Evolutionary conservation across 805 yeast genomes (phyloP).

Genomic region (Spathaspora girioi): DNA sequence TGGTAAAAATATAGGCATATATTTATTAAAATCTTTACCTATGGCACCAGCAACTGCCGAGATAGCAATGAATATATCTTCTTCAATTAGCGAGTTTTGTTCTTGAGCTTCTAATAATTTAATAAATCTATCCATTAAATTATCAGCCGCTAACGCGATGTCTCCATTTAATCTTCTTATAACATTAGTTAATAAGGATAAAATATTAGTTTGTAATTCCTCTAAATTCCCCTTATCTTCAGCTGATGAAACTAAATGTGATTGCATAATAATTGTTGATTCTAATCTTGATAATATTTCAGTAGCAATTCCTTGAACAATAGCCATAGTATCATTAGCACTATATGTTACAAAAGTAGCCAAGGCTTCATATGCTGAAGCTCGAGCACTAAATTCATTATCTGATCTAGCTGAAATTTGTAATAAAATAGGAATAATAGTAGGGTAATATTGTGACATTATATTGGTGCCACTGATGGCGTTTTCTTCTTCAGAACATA

Average conservation of each 20-base stretch:
- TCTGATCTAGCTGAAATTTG: constrained; percentile 68
- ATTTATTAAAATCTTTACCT: constrained; percentile 66
- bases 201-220: constrained; percentile 80
- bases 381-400: constrained; percentile 83
- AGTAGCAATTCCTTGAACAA: constrained; percentile 69
- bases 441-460: constrained; percentile 70
- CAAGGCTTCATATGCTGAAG: constrained; percentile 95
- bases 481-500: constrained; percentile 50
- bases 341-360: constrained; percentile 76
- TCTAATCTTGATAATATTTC: constrained; percentile 73
- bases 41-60: constrained; percentile 85
- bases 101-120: constrained; percentile 53
- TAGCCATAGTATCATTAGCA: constrained; percentile 63
- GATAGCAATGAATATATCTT: constrained; percentile 88
- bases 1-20: constrained; percentile 81
- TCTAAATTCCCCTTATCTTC: constrained; percentile 79
- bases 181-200: constrained; percentile 76
- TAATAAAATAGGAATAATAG: constrained; percentile 66
- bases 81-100: constrained; percentile 80
- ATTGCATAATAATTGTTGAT: constrained; percentile 53
- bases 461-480: constrained; percentile 43
- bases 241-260: constrained; percentile 48
- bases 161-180: constrained; percentile 75
- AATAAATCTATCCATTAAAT: constrained; percentile 78
- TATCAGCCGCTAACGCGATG: constrained; percentile 69